These are phyloP conservation scores for Torrubiella hemipterigena DNA, from an alignment of 2,329 filamentous ascomycete species.

Conservation along the genomic window DNA sequence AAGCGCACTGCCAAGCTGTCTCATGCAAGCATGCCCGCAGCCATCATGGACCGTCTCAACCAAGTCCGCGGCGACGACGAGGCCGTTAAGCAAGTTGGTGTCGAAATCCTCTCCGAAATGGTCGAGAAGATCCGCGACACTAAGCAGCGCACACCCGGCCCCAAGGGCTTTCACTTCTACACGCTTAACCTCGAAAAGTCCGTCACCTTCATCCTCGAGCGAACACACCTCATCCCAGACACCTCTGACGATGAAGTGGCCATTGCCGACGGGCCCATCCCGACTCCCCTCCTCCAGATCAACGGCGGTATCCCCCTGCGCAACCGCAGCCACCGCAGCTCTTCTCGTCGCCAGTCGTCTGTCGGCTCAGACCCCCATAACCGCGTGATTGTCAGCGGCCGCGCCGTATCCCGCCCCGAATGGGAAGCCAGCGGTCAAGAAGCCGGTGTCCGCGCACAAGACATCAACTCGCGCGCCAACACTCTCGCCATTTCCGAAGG, in stretches of 20 bases:
- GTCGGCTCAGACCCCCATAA: slow-evolving; percentile 80
- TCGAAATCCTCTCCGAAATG: slow-evolving; percentile 75
- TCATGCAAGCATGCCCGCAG: slow-evolving; percentile 67
- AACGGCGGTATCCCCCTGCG: slow-evolving; percentile 31
- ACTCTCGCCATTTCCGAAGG: slow-evolving; percentile 91
- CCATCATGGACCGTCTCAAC: slow-evolving; percentile 59
- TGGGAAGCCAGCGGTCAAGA: slow-evolving; percentile 67
- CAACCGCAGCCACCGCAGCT: slow-evolving; percentile 20
- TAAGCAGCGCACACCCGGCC: slow-evolving; percentile 43
- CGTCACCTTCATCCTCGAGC: slow-evolving; percentile 83
- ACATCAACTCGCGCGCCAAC: slow-evolving; percentile 67
- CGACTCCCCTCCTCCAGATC: slow-evolving; percentile 23
- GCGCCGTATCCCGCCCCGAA: slow-evolving; percentile 44
- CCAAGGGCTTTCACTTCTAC: slow-evolving; percentile 90
- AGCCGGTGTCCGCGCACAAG: slow-evolving; percentile 62
- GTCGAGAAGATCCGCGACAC: slow-evolving; percentile 64
- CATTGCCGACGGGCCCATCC: slow-evolving; percentile 30
- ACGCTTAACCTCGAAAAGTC: slow-evolving; percentile 94
- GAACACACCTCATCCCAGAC: slow-evolving; percentile 68
- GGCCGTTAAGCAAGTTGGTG: slow-evolving; percentile 65
- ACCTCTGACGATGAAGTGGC: slow-evolving; percentile 39
- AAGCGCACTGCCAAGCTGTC: slow-evolving; percentile 89
- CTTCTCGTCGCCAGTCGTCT: slow-evolving; percentile 57
- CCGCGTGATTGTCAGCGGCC: slow-evolving; percentile 66
- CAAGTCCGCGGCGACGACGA: slow-evolving; percentile 69